Percentiles rank a stretch among this genome's conserved stretches.
These are phyloP conservation scores for Teunomyces aglyptinius DNA, from an alignment of 805 yeast genomes.

Conservation along the genomic window DNA sequence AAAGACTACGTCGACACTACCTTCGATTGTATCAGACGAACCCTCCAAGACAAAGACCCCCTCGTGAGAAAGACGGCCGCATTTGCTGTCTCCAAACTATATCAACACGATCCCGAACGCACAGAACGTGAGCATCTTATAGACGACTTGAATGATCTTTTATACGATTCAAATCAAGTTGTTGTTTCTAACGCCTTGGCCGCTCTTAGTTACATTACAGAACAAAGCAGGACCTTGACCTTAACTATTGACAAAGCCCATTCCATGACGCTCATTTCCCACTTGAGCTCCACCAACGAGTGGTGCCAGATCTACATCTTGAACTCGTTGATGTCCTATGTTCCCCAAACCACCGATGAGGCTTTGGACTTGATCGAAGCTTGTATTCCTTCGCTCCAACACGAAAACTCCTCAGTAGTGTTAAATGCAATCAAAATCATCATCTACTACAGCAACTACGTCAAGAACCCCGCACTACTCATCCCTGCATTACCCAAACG, in stretches of 20 bases:
- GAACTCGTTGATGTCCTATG: conserved; percentile 61
- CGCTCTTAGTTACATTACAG: conserved; percentile 63
- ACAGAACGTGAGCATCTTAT: conserved; percentile 46
- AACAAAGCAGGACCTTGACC: conserved; percentile 47
- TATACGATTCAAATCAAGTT: conserved; percentile 55
- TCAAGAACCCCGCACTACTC: conserved; percentile 52
- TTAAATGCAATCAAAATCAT: conserved; percentile 72
- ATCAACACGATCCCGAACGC: conserved; percentile 51
- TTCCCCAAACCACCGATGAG: conserved; percentile 67
- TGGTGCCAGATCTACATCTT: conserved; percentile 76
- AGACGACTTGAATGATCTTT: conserved; percentile 46
- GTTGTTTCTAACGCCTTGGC: conserved; percentile 75
- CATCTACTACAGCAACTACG: conserved; percentile 71
- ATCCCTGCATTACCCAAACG: conserved; percentile 55
- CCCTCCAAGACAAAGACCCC: conserved; percentile 49
- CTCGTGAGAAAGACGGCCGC: conserved; percentile 69
- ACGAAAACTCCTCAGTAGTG: conserved; percentile 78
- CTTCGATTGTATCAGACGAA: conserved; percentile 33
- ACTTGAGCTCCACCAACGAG: conserved; percentile 45
- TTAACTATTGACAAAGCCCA: conserved; percentile 52
- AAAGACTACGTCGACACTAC: conserved; percentile 51
- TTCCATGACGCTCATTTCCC: conserved; percentile 35
- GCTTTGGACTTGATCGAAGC: conserved; percentile 65
- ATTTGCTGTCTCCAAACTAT: conserved; percentile 64
- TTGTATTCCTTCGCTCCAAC: conserved; percentile 69